Evolutionary conservation across 495 filamentous ascomycete species (phyloP).

Genomic region (Lineolata rhizophorae): DNA sequence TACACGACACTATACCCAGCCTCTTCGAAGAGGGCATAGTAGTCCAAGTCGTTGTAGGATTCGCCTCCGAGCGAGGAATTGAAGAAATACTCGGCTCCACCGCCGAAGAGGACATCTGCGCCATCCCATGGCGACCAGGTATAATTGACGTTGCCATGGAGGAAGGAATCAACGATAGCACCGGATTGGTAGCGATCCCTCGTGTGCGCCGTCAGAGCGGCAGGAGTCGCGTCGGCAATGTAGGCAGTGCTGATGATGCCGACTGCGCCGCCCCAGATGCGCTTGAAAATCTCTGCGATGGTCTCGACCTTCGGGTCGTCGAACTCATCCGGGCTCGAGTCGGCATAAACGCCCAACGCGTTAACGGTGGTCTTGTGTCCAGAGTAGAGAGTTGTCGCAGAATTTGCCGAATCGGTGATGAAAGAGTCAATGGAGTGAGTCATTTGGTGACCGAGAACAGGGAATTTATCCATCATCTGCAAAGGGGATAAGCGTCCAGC

Average conservation of each 20-base stretch:
- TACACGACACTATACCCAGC: conserved; percentile 39
- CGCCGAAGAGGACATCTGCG: conserved; percentile 51
- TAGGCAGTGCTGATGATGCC: conserved; percentile 44
- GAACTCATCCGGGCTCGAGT: conserved; percentile 38
- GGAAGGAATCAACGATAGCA: conserved; percentile 31
- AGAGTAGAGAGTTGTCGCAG: conserved; percentile 47
- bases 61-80: conserved; percentile 19
- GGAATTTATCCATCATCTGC: conserved; percentile 43
- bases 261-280: conserved; percentile 31
- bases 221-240: conserved; percentile 53
- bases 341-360: conserved; percentile 48
- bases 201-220: conserved; percentile 42
- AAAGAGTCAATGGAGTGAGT: conserved; percentile 53
- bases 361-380: conserved; percentile 59
- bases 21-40: conserved; percentile 41
- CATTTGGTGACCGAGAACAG: conserved; percentile 29
- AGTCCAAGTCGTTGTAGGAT: conserved; percentile 36
- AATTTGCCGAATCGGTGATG: conserved; percentile 62
- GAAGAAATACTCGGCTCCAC: conserved; percentile 51
- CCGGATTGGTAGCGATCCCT: conserved; percentile 37
- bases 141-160: conserved; percentile 27
- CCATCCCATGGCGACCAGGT: conserved; percentile 44
- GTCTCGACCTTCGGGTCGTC: conserved; percentile 63
- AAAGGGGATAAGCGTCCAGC: background rate
- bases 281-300: conserved; percentile 48